Base-by-base conservation (phyloP, 371 early-diverging fungal genomes). In the Mucor velutinosus region DNA sequence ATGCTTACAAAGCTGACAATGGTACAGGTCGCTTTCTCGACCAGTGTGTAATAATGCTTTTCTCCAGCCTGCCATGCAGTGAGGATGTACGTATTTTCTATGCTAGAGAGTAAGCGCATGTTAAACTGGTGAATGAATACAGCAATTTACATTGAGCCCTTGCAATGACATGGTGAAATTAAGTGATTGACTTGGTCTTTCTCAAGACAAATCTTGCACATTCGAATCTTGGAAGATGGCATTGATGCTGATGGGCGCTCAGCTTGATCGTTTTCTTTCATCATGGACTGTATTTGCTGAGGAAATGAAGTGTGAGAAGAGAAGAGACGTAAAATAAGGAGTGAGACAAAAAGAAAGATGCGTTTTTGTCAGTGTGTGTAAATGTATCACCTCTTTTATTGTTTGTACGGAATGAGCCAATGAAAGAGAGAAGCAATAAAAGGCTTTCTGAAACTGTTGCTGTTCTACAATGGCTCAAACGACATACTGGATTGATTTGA, bases 11-110 rank as follows among this genome's bases (percentile, higher is more conserved):
- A 84, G 63, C 19, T 78, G 77, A 43, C 84, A 81, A 14, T 72
- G 68, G 59, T 78, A 74, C 2, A 76, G 56, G 39, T 83, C 81
- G 4, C 49, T 66, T 8, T 73, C 68, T 60, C 81, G 63, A 14
- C 77, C 78, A 27, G 62, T 67, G 14, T 67, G 60, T 30, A 76
- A 53, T 5, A 78, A 45, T 61, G 77, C 65, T 41, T 67, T 71
- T 32, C 83, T 79, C 88, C 88, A 87, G 14, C 81, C 83, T 15
- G 76, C 83, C 35, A 87, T 76, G 39, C 88, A 87, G 45, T 74
- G 75, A n/a, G 82, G 74, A 68, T 87, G 88, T 21, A 87, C 85
- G 60, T 83, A 87, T 71, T 87, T 87, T 41, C 83, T 83, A 49
- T 35, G 41, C 10, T 25, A 41, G 17, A 41, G 17, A 21, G 21